Evolutionary conservation across 768 basidiomycete genomes (phyloP).

Genomic region (Hebeloma cylindrosporum): DNA sequence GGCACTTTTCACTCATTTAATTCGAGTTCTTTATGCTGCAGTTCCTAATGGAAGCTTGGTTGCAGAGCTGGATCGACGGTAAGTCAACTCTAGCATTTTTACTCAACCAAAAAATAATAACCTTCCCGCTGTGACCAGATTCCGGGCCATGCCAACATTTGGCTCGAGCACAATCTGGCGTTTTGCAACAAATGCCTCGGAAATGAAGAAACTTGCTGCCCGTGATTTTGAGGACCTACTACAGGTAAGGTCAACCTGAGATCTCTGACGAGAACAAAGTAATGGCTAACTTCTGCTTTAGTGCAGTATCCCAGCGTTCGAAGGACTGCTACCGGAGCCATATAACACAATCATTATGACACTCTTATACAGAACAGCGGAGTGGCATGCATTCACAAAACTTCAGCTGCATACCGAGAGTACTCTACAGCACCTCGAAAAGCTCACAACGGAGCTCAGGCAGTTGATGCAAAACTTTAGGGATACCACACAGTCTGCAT

Average conservation of each 20-base stretch:
- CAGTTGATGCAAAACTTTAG: slow-evolving; percentile 28
- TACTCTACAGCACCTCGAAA: slow-evolving; percentile 24
- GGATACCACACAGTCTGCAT: slow-evolving; percentile 21
- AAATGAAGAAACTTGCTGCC: slow-evolving; percentile 34
- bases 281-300: no score
- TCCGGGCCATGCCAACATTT: slow-evolving; percentile 21
- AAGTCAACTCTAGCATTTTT: no score
- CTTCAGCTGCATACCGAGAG: slow-evolving; percentile 28
- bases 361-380: slow-evolving; percentile 25
- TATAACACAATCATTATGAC: no score
- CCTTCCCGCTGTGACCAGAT: no score
- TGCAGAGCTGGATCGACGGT: slow-evolving; percentile 27
- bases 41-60: slow-evolving; percentile 19
- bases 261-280: no score
- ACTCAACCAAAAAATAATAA: no score
- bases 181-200: slow-evolving; percentile 31
- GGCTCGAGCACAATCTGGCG: slow-evolving; percentile 26
- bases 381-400: slow-evolving; percentile 35
- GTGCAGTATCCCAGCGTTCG: no score
- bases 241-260: slow-evolving; percentile 32
- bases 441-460: slow-evolving; percentile 27
- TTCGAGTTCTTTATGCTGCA: slow-evolving; percentile 33
- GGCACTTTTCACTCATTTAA: slow-evolving; percentile 33
- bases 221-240: slow-evolving; percentile 40
- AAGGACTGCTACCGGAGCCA: no score